Percentiles rank a stretch among this genome's conserved stretches.
These are phyloP conservation scores for Diutina ranongensis DNA, from an alignment of 1,139 yeast species.

Conservation along the genomic window DNA sequence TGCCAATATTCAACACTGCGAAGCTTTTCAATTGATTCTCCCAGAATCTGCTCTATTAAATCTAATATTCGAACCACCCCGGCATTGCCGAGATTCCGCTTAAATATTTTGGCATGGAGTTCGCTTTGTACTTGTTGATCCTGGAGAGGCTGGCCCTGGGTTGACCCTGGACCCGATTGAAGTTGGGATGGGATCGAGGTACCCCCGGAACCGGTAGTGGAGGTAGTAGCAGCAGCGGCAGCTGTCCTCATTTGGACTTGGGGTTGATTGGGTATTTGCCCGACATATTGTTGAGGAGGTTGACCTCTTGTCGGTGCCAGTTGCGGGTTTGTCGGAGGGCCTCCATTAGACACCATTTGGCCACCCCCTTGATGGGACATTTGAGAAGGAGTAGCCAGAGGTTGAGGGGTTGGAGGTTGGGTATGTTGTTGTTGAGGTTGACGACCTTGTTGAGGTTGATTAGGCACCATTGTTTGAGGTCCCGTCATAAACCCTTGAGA, in stretches of 20 bases:
- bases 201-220: neutral
- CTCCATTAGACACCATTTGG: neutral
- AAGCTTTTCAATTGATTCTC: conserved; percentile 21
- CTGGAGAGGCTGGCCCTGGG: neutral
- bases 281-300: neutral
- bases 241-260: neutral
- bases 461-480: neutral
- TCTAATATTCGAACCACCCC: conserved; percentile 25
- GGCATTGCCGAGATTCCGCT: conserved; percentile 34
- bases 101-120: conserved; percentile 23
- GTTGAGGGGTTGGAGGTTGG: neutral
- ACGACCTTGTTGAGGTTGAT: neutral
- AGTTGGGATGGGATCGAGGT: neutral
- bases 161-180: neutral
- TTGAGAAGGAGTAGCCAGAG: neutral
- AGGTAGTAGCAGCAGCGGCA: neutral
- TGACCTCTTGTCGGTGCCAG: neutral
- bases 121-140: conserved; percentile 7
- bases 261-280: neutral
- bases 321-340: neutral
- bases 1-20: conserved; percentile 28
- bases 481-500: neutral
- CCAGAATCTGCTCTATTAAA: conserved; percentile 9
- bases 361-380: neutral
- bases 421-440: conserved; percentile 1